Percentiles rank a stretch among this genome's conserved stretches.
These are phyloP conservation scores for Scheffersomyces insectosa DNA, from an alignment of 1,139 yeast genomes.

Conservation along the genomic window DNA sequence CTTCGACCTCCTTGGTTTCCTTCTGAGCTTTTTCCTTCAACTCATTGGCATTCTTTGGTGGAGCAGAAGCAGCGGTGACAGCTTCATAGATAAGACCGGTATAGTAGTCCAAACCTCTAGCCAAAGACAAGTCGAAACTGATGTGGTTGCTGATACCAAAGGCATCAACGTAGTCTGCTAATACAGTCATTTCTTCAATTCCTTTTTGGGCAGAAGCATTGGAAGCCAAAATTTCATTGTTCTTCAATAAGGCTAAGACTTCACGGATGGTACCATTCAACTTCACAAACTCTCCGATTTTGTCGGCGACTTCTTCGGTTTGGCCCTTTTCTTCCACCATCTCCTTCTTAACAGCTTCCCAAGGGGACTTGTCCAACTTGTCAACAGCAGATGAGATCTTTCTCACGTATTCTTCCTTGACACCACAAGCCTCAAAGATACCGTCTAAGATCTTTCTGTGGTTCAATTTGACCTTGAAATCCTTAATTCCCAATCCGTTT, in stretches of 20 bases:
- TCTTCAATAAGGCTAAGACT: conserved; percentile 55
- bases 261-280: conserved; percentile 76
- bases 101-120: conserved; percentile 96
- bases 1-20: conserved; percentile 62
- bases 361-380: conserved; percentile 90
- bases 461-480: conserved; percentile 87
- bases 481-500: conserved; percentile 76
- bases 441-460: conserved; percentile 97
- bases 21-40: conserved; percentile 55
- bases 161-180: conserved; percentile 79
- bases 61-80: conserved; percentile 91
- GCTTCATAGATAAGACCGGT: conserved; percentile 97
- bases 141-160: conserved; percentile 64
- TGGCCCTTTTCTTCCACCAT: conserved; percentile 90
- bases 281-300: conserved; percentile 87
- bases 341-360: conserved; percentile 92
- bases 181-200: conserved; percentile 71
- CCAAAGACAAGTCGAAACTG: conserved; percentile 89
- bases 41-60: conserved; percentile 77
- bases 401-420: conserved; percentile 88
- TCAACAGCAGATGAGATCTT: conserved; percentile 94
- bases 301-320: conserved; percentile 87
- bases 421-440: conserved; percentile 93
- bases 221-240: conserved; percentile 56
- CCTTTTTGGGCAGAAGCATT: conserved; percentile 80